Evolutionary conservation across 2,329 filamentous ascomycete genomes (phyloP).

Genomic region (Coniella lustricola): DNA sequence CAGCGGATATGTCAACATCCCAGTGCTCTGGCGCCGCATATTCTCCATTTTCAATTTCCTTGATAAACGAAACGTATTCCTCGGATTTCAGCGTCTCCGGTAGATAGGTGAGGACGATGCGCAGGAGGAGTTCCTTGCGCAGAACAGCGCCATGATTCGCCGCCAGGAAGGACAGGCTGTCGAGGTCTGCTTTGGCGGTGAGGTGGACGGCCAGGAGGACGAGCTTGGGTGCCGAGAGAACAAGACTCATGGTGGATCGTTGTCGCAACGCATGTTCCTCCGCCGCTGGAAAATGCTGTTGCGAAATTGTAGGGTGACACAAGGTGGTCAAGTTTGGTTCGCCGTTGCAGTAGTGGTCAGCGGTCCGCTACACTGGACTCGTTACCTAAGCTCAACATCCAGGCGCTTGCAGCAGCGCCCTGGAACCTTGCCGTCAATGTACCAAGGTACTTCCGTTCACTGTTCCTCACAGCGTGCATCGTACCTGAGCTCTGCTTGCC

Average conservation of each 20-base stretch:
- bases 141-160: slow-evolving; percentile 51
- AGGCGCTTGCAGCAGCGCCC: not conserved
- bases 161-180: slow-evolving; percentile 53
- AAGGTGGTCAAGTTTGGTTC: not conserved
- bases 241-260: slow-evolving; percentile 29
- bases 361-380: slow-evolving; percentile 3
- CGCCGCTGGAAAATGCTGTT: not conserved
- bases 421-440: not conserved
- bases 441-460: not conserved
- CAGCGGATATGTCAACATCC: slow-evolving; percentile 47
- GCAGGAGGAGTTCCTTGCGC: slow-evolving; percentile 57
- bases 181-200: slow-evolving; percentile 58
- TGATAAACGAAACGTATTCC: slow-evolving; percentile 55
- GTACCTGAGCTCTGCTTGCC: not conserved
- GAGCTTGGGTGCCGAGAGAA: slow-evolving; percentile 59
- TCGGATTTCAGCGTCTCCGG: slow-evolving; percentile 62
- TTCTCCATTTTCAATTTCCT: slow-evolving; percentile 45
- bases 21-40: slow-evolving; percentile 33
- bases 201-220: slow-evolving; percentile 67
- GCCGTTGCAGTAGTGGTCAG: not conserved
- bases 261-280: slow-evolving; percentile 16
- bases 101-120: slow-evolving; percentile 69
- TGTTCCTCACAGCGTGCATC: too few relatives aligned
- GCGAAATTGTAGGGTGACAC: not conserved
- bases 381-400: slow-evolving; percentile 1